These are phyloP conservation scores for Rhizopogon vesiculosus DNA, from an alignment of 768 basidiomycete genomes.

Conservation along the genomic window DNA sequence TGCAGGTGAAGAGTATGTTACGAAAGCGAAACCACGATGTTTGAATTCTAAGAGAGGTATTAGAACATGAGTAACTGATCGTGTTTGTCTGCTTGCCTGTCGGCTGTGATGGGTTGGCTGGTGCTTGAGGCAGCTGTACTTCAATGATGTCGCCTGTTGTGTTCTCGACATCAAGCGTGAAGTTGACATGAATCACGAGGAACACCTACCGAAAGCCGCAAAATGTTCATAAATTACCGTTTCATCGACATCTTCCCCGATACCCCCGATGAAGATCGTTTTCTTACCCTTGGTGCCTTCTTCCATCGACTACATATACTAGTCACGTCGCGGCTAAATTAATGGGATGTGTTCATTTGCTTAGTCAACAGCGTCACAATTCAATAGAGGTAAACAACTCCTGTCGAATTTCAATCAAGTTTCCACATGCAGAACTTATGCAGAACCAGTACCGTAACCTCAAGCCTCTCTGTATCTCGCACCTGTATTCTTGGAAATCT, in stretches of 20 bases:
- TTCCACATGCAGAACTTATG: too few relatives aligned
- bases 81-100: conserved; percentile 36
- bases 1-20: conserved; percentile 73
- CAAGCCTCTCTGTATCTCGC: too few relatives aligned
- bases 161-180: conserved; percentile 3
- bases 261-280: conserved; percentile 80
- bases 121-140: conserved; percentile 80
- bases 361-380: background rate
- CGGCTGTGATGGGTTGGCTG: conserved; percentile 62
- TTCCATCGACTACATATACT: conserved; percentile 45
- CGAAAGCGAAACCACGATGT: conserved; percentile 92
- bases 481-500: too few relatives aligned
- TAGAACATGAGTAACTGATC: conserved; percentile 6
- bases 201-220: conserved; percentile 74
- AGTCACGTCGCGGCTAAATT: background rate
- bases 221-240: conserved; percentile 71
- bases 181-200: background rate
- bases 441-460: too few relatives aligned
- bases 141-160: conserved; percentile 84
- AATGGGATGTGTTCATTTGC: background rate
- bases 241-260: conserved; percentile 84
- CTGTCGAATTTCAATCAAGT: too few relatives aligned
- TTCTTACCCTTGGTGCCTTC: conserved; percentile 83
- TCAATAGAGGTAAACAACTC: background rate
- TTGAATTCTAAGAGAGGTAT: conserved; percentile 48